Base-by-base conservation (phyloP, 371 early-diverging fungal species). In the Mucor indicus region DNA sequence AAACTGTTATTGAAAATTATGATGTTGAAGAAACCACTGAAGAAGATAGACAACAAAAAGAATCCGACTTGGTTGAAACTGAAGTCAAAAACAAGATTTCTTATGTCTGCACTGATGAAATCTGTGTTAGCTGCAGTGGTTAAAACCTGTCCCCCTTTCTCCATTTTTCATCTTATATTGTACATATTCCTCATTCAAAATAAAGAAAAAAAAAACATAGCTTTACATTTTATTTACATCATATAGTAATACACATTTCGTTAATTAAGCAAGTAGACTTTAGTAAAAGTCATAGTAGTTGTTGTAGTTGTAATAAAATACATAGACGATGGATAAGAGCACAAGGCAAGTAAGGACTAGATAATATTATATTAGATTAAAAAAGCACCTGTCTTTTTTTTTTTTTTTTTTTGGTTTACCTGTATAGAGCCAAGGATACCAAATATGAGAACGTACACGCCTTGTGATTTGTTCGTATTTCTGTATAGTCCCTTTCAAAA, bases 31-130 rank as follows among this genome's bases (percentile, higher is more conserved):
- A 45, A 38, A 29, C 31, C 48, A 38, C 29, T 9, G 24, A 58
- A 65, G 30, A 59, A 61, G 27, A 60, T 62, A 20, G 11, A 7
- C 50, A 61, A 15, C 53, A 59, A 37, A 43, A 58, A n/a, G 24
- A 41, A 4, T 53, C 51, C 27, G 62, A 27, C 7, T 5, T 5
- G 7, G 11, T 7, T 27, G 29, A 27, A 7, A 27, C 29, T 27
- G 57, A 76, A 49, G 89, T 84, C 1, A 84, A 80, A 19, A 69
- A 30, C 19, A 27, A 43, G 16, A 11, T 40, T 15, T 86, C 92
- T 4, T 67, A 92, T 33, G 93, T 92, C 13, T 93, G 95, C 73
- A 73, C 75, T 54, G 96, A 96, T 43, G 92, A 95, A 33, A 90
- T 88, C 2, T 96, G 96, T 60, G 51, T 91, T 50, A 92, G 86